Evolutionary conservation across 768 basidiomycete species (phyloP), one percentile per base, ranked within the genome.

Genomic region (Trametes maxima): DNA sequence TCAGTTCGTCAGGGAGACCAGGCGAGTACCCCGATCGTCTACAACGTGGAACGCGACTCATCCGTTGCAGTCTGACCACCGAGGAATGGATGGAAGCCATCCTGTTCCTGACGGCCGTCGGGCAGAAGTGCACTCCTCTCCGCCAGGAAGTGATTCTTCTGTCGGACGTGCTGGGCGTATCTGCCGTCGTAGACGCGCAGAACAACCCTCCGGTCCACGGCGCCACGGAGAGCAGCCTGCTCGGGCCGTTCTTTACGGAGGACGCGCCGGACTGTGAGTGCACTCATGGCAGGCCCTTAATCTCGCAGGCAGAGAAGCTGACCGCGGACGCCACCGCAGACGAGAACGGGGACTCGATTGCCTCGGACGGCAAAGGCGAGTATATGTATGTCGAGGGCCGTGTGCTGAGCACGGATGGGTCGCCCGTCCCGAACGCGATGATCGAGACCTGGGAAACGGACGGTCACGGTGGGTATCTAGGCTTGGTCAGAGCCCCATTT

Each of bases 371-470:
- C 58, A 93, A 91, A 73, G 93, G 92, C 21, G 83, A 92, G 11
- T 90, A 92, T 70, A 77, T 95, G 82, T 92, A 81, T 65, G 88
- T 94, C 52, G 82, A 91, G 69, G 92, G 93, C 0, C 80, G 79
- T 3, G 80, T 94, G 1, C 68, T 84, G 33, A 71, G 70, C 67
- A 86, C 84, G 1, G 75, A 81, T 36, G 90, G 91, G 21, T 75
- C 79, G n/a, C 86, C 87, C 2, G 80, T 94, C 54, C 72, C 85
- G 5, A 77, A 77, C 52, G 90, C 89, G 0, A 67, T 80, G 46
- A 89, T 93, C 60, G 89, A 92, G 54, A 92, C 90, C n/a, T 92
- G 89, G 90, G 89, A 92, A 72, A 86, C 90, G 10, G 92, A 94
- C 66, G 79, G 78, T 0, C 60, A 79, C 51, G 89, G 89, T 67